Evolutionary conservation across 1,284 basidiomycete genomes (phyloP), one percentile per base, ranked within the genome.

Genomic region (Cryptococcus sp.): DNA sequence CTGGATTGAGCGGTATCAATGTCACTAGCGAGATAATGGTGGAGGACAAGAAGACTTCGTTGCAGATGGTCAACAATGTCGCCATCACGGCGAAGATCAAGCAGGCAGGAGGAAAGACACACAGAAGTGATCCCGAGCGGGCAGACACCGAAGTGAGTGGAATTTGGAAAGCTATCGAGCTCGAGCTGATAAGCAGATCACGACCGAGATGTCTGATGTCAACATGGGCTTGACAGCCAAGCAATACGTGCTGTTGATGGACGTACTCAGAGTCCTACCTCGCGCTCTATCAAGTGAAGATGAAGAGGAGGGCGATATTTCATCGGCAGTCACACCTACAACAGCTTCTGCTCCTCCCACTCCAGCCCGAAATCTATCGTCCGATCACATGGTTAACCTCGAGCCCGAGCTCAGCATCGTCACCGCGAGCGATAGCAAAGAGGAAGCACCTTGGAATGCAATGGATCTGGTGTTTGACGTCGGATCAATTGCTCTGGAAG

Each of bases 41-140:
- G 48, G 77, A 82, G 2, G 80, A 76, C 43, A 58, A 67, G 59
- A 64, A 78, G 16, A 79, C 80, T 2, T 78, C 75, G 2, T 77
- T 96, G 54, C 92, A 91, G 74, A 88, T 99, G 65, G 87, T 99
- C 45, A 89, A 98, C 63, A 89, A 97, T 64, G 93, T 98, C 49
- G 82, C 87, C 55, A 81, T 98, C 55, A 79, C 78, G 14, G 83
- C 88, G 7, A 81, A 86, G 34, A 76, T 93, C 56, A 76, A 83
- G 23, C 89, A 96, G 53, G 54, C 55, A 13, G 67, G 65, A 2
- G 58, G 55, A 0, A 47, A 54, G 10, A 54, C 59, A 63, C 79
- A 82, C 37, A 68, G 64, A 13, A 63, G 65, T 18, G 79, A 84
- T 50, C 64, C 69, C 11, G 78, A 81, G 42, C 76, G 77, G 49